phyloP scores from a whole-genome alignment of 768 basidiomycete genomes.

The Russula vinacea region DNA sequence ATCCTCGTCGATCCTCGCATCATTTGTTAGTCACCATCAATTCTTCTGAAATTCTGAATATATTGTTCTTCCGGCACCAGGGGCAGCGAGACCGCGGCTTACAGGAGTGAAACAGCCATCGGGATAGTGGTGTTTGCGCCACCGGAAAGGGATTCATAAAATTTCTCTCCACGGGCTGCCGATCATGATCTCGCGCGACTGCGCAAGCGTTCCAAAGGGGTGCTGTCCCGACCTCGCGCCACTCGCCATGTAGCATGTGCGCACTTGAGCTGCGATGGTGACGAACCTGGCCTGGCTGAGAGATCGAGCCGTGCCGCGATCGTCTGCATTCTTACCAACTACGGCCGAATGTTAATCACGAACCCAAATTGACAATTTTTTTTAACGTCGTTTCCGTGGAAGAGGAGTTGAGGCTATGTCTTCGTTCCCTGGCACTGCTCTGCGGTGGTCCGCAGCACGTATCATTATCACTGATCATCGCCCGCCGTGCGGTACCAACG shows the following conservation, averaged over 20 bases:
- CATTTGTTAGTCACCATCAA: background rate
- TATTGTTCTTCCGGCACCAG: background rate
- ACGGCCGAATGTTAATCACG: background rate
- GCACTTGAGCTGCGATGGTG: constrained; percentile 1
- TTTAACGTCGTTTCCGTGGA: background rate
- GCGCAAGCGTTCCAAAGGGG: background rate
- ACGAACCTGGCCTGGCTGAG: background rate
- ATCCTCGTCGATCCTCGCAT: background rate
- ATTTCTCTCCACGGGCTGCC: no score
- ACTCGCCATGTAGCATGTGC: background rate
- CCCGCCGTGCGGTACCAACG: background rate
- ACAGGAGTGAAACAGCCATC: background rate
- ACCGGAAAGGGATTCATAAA: background rate
- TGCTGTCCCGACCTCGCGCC: background rate
- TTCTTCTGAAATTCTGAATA: background rate
- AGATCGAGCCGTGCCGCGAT: background rate
- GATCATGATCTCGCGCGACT: background rate
- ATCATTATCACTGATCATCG: background rate
- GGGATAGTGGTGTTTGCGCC: background rate
- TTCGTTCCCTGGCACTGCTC: background rate
- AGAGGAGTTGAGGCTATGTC: background rate
- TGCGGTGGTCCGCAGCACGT: background rate
- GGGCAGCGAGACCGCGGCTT: background rate
- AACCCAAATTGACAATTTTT: background rate
- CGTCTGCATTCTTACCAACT: background rate